A percentile compares a stretch with the other conserved stretches of the same genome.
Evolutionary conservation across 192 early-diverging fungal species (phyloP).

Genomic region (Dispira simplex): DNA sequence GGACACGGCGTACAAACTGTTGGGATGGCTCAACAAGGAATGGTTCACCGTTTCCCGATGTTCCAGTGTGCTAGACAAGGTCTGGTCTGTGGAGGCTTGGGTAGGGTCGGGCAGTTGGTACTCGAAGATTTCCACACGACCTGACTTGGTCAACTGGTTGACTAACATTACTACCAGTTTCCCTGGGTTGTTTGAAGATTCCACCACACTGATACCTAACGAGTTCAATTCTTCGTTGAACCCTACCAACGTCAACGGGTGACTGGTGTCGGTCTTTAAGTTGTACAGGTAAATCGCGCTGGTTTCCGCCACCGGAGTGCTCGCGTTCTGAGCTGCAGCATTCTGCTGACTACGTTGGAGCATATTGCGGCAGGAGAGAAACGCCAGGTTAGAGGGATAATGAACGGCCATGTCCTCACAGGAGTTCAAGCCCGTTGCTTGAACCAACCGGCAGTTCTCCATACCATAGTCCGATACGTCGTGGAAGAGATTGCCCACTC

Average conservation of each 20-base stretch:
- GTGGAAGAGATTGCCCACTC: neutral
- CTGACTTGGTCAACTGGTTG: neutral
- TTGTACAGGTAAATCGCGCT: neutral
- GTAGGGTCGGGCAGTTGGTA: neutral
- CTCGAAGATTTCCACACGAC: neutral
- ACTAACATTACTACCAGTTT: neutral
- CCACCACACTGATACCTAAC: neutral
- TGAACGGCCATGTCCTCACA: conserved; percentile 6
- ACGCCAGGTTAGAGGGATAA: neutral
- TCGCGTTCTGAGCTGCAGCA: neutral
- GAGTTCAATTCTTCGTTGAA: neutral
- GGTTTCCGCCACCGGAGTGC: neutral
- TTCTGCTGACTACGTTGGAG: neutral
- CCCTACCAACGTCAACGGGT: no score
- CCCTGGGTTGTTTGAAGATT: neutral
- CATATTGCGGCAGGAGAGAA: neutral
- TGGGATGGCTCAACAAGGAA: conserved; percentile 33
- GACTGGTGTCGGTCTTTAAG: neutral
- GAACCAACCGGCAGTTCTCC: neutral
- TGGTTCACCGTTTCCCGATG: conserved; percentile 35
- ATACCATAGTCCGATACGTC: neutral
- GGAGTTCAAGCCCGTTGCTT: neutral
- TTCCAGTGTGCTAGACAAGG: conserved; percentile 20
- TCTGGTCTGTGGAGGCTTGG: neutral
- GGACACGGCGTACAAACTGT: conserved; percentile 36